phyloP scores from a whole-genome alignment of 805 yeast species.

The Clavispora carvajalis region DNA sequence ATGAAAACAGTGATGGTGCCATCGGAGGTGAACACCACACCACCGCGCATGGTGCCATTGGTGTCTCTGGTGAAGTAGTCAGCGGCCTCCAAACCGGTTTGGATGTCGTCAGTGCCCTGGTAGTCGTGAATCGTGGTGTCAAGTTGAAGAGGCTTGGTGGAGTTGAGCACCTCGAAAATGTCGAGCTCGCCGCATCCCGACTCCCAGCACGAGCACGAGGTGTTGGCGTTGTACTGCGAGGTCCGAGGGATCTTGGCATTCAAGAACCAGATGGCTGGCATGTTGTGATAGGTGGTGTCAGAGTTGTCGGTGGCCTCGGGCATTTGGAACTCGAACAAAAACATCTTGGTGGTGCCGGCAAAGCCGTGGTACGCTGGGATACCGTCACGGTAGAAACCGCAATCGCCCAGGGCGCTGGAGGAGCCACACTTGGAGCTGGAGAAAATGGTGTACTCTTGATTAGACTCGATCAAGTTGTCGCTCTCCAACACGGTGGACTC shows the following conservation, averaged over 20 bases:
- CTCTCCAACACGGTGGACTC: slow-evolving; percentile 44
- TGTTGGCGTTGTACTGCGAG: slow-evolving; percentile 57
- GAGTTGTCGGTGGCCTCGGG: slow-evolving; percentile 46
- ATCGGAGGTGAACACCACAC: slow-evolving; percentile 59
- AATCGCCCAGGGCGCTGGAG: slow-evolving; percentile 51
- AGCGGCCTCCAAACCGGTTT: slow-evolving; percentile 51
- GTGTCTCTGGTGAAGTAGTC: slow-evolving; percentile 57
- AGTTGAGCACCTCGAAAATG: slow-evolving; percentile 68
- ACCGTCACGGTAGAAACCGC: slow-evolving; percentile 73
- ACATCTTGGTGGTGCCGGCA: slow-evolving; percentile 63
- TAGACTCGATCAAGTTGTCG: slow-evolving; percentile 48
- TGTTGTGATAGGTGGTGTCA: slow-evolving; percentile 38
- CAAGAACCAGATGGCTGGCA: slow-evolving; percentile 77
- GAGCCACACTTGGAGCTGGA: slow-evolving; percentile 53
- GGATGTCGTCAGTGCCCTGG: slow-evolving; percentile 64
- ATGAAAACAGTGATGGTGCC: slow-evolving; percentile 61
- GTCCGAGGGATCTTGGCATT: slow-evolving; percentile 73
- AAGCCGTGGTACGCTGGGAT: slow-evolving; percentile 74
- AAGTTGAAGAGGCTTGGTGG: slow-evolving; percentile 49
- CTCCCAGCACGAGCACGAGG: slow-evolving; percentile 70
- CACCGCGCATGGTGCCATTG: slow-evolving; percentile 54
- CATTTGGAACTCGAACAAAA: slow-evolving; percentile 63
- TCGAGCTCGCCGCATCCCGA: slow-evolving; percentile 80
- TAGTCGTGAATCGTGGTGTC: slow-evolving; percentile 70
- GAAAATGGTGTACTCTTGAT: slow-evolving; percentile 55